Conservation (phyloP, 2,329 filamentous ascomycete genomes). For the Colletotrichum cereale region DNA sequence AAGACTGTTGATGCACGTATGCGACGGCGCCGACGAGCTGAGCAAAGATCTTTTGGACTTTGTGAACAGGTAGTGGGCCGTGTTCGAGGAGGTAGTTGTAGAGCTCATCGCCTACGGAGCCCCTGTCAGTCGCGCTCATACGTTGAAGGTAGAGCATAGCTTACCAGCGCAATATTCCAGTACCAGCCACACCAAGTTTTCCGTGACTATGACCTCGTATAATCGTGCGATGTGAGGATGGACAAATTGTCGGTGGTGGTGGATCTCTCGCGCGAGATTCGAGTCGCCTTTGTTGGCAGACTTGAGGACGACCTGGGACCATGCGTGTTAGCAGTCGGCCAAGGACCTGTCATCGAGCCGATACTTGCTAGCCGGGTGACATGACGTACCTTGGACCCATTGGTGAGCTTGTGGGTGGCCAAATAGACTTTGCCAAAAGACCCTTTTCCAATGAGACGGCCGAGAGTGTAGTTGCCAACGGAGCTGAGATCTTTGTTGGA, state of each 20-base stretch:
- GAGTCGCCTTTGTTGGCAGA: constrained; percentile 96
- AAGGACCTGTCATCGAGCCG: neutral
- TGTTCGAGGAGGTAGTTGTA: constrained; percentile 95
- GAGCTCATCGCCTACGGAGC: constrained; percentile 83
- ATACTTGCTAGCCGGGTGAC: neutral
- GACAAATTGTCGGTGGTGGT: constrained; percentile 97
- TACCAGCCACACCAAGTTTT: constrained; percentile 94
- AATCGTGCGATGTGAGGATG: constrained; percentile 97
- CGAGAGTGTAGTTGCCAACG: constrained; percentile 95
- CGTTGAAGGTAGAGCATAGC: constrained; percentile 41
- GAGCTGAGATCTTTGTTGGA: constrained; percentile 89
- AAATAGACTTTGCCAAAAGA: constrained; percentile 99
- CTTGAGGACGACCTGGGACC: constrained; percentile 89
- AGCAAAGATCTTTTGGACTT: constrained; percentile 95
- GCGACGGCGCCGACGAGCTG: constrained; percentile 95
- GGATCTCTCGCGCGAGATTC: constrained; percentile 96
- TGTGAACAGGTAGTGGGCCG: constrained; percentile 84
- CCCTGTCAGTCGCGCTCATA: constrained; percentile 45
- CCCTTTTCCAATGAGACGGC: constrained; percentile 93
- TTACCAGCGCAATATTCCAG: constrained; percentile 94
- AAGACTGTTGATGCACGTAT: constrained; percentile 95
- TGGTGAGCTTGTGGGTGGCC: constrained; percentile 95
- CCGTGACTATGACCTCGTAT: constrained; percentile 98
- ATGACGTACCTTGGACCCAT: constrained; percentile 90
- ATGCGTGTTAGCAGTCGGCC: constrained; percentile 16